These are phyloP conservation scores for Myxozyma sirexii DNA, from an alignment of 805 yeast species.

Conservation along the genomic window DNA sequence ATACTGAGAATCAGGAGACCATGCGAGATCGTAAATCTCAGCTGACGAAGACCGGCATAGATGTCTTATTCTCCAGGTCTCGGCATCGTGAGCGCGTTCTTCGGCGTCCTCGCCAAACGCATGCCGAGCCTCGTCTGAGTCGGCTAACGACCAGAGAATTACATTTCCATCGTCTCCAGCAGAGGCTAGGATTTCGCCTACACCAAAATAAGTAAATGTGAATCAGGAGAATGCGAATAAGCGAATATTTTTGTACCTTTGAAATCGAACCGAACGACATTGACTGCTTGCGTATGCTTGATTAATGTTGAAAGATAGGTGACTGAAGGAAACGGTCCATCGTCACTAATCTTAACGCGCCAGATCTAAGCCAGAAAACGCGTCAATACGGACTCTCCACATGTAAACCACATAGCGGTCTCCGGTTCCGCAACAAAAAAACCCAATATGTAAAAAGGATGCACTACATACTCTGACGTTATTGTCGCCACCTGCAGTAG, in stretches of 20 bases:
- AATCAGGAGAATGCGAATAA: neutral
- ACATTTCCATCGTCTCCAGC: constrained; percentile 96
- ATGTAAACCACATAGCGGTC: no score
- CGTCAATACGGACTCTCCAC: neutral
- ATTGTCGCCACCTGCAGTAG: constrained; percentile 94
- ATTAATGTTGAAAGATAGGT: constrained; percentile 78
- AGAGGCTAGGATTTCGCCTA: constrained; percentile 63
- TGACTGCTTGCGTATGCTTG: constrained; percentile 93
- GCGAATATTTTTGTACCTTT: constrained; percentile 48
- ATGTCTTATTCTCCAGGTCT: constrained; percentile 71
- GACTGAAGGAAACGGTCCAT: constrained; percentile 48
- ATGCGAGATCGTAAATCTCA: constrained; percentile 86
- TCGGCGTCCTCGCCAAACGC: constrained; percentile 35
- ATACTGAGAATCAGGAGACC: constrained; percentile 84
- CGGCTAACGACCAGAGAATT: constrained; percentile 66
- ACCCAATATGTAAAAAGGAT: no score
- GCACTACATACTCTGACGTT: constrained; percentile 74
- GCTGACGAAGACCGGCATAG: constrained; percentile 62
- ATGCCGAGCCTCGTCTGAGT: constrained; percentile 11
- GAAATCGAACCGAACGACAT: constrained; percentile 79
- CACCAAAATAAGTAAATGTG: neutral
- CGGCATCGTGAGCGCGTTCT: constrained; percentile 45
- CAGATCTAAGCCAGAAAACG: constrained; percentile 39
- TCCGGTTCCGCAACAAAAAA: no score
- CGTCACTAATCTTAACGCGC: constrained; percentile 37